These are phyloP conservation scores for Anthracocystis setariae DNA, from an alignment of 1,284 basidiomycete genomes.

Conservation along the genomic window DNA sequence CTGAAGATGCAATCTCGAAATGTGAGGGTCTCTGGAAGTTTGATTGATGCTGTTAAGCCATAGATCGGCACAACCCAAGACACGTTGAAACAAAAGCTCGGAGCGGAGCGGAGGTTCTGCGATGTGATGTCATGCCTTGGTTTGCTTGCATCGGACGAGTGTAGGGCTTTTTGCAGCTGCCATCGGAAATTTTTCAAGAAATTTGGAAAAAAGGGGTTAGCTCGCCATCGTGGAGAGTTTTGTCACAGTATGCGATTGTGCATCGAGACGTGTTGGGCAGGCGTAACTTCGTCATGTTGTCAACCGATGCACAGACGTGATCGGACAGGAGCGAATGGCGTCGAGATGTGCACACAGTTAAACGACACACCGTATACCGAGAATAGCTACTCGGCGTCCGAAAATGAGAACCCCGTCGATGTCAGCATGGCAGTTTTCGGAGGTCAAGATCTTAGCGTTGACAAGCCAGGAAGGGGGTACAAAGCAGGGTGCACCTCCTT, in stretches of 20 bases:
- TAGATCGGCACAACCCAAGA: neutral
- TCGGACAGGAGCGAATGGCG: neutral
- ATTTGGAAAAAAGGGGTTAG: neutral
- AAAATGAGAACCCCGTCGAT: neutral
- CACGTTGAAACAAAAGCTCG: neutral
- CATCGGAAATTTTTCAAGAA: neutral
- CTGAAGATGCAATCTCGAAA: no score
- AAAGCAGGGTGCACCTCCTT: neutral
- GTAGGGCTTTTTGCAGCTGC: no score
- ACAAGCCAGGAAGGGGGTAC: neutral
- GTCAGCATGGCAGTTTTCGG: neutral
- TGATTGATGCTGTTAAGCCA: neutral
- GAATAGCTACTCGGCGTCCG: neutral
- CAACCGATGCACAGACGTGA: neutral
- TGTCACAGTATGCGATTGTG: no score
- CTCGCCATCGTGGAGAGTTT: no score
- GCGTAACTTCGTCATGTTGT: neutral
- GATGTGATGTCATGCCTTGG: slow-evolving; percentile 12
- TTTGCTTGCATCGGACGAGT: no score
- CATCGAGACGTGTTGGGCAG: neutral
- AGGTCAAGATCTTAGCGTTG: neutral
- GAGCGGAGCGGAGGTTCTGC: slow-evolving; percentile 10
- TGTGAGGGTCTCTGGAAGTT: neutral
- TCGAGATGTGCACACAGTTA: neutral
- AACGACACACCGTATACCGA: neutral